Conservation (phyloP, 2,329 filamentous ascomycete species). For the Cordyceps cicadae region DNA sequence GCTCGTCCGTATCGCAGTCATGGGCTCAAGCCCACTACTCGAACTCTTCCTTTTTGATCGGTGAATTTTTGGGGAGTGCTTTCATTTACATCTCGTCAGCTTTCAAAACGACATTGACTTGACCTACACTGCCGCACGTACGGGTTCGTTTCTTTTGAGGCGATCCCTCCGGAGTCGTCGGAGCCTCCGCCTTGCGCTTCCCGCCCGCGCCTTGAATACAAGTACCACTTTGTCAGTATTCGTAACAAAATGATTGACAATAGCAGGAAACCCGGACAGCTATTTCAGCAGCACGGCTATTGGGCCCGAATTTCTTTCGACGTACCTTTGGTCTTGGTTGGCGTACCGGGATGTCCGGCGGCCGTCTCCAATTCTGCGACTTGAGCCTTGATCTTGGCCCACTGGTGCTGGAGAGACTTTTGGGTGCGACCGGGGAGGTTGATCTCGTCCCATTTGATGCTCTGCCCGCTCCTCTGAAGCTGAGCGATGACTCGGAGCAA, state of each 20-base stretch:
- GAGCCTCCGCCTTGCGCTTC: constrained; percentile 4
- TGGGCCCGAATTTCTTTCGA: background rate
- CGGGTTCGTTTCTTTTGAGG: constrained; percentile 6
- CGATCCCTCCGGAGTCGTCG: background rate
- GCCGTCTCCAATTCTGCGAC: constrained; percentile 20
- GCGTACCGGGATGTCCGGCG: constrained; percentile 1
- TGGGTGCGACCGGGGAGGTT: constrained; percentile 17
- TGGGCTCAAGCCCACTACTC: background rate
- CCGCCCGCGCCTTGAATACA: background rate
- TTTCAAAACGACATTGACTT: background rate
- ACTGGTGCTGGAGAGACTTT: constrained; percentile 17
- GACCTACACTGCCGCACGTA: background rate
- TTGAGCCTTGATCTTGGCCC: constrained; percentile 14
- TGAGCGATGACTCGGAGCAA: constrained; percentile 13
- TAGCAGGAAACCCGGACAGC: background rate
- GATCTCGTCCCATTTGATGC: constrained; percentile 15
- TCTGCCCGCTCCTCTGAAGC: constrained; percentile 11
- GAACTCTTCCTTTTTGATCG: background rate
- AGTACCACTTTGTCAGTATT: background rate
- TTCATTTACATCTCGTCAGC: background rate
- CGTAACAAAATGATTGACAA: background rate
- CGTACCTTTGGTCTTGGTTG: constrained; percentile 1
- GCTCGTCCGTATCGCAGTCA: background rate
- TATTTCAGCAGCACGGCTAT: background rate
- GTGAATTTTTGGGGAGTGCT: background rate